Evolutionary conservation across 2,329 filamentous ascomycete genomes (phyloP).

Genomic region (Phyllosticta capitalensis): DNA sequence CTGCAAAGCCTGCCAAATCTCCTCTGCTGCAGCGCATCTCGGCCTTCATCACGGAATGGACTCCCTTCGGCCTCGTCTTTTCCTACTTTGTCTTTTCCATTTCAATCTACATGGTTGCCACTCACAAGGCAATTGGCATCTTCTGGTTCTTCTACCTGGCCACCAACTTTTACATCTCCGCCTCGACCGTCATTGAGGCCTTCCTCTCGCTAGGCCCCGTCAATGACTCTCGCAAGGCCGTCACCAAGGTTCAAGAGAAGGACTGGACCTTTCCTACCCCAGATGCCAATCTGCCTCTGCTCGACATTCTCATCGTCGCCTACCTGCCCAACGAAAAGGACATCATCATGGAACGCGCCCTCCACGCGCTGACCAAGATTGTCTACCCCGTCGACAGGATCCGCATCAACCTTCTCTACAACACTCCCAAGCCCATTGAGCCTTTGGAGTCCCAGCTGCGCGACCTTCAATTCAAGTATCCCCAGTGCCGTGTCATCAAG

Average conservation of each 20-base stretch:
- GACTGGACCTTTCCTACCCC: constrained; percentile 34
- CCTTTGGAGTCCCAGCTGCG: constrained; percentile 36
- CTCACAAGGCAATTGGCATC: constrained; percentile 26
- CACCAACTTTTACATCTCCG: constrained; percentile 37
- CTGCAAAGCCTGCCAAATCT: constrained; percentile 5
- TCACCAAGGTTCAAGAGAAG: constrained; percentile 29
- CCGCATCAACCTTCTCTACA: constrained; percentile 41
- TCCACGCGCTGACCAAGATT: constrained; percentile 39
- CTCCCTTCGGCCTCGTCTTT: constrained; percentile 31
- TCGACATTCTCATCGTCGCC: constrained; percentile 41
- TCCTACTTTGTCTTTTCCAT: constrained; percentile 35
- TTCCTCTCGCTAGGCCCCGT: constrained; percentile 30
- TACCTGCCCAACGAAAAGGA: constrained; percentile 44
- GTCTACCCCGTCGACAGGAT: constrained; percentile 38
- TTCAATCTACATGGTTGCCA: constrained; percentile 33
- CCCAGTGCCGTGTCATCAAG: constrained; percentile 37
- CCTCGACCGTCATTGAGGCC: constrained; percentile 33
- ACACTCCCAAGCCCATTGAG: constrained; percentile 39
- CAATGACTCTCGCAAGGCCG: constrained; percentile 27
- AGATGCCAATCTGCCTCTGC: constrained; percentile 31
- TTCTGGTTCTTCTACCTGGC: constrained; percentile 38
- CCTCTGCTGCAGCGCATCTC: constrained; percentile 14
- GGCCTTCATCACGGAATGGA: constrained; percentile 31
- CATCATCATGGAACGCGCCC: constrained; percentile 39
- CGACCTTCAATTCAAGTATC: constrained; percentile 27